Base-by-base conservation (phyloP, 495 filamentous ascomycete species). In the Bacidia rubella region DNA sequence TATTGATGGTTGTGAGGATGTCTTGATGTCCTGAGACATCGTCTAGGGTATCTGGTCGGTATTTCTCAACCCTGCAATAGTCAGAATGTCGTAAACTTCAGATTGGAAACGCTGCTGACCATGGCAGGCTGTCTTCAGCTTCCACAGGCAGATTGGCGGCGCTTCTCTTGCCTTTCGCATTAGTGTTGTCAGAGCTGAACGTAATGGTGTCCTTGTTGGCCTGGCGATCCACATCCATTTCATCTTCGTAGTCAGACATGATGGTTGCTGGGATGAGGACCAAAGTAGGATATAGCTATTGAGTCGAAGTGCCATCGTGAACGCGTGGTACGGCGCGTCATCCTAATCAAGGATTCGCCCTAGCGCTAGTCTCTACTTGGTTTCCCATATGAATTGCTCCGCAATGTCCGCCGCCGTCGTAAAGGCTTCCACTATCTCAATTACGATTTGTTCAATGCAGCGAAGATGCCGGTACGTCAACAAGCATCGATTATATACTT, bases 21-120 rank as follows among this genome's bases (percentile, higher is more conserved):
- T 97, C 92, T 64, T 96, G 85, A 63, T 99, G 92, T n/a, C 92
- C 92, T 2, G 87, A 90, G 47, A 99, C 92, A 68, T 99, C 92
- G 45, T 81, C 77, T 20, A 99, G 75, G 2, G 86, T 85, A 53
- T 81, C 79, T 15, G 92, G 92, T 43, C 92, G 79, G 66, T 96
- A 99, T 66, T 99, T 99, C 63, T 99, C 92, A n/a, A 99, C 88
- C 90, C 90, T 96, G 35, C 19, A 25, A 44, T 19, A 54, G 47
- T 57, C 48, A 66, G 57, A 26, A 59, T 52, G 64, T 57, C 54
- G 22, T 7, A 1, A 2, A 45, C 43, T 10, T 46, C 2, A 4
- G n/a, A 41, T 0, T 17, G 15, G 11, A 26, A 12, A 9, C 9
- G n/a, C 39, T 61, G 55, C 68, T 57, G 60, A 94, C 92, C 92